Percentiles rank a stretch among this genome's conserved stretches.
These are phyloP conservation scores for Penicillium soppii DNA, from an alignment of 495 filamentous ascomycete species.

Conservation along the genomic window DNA sequence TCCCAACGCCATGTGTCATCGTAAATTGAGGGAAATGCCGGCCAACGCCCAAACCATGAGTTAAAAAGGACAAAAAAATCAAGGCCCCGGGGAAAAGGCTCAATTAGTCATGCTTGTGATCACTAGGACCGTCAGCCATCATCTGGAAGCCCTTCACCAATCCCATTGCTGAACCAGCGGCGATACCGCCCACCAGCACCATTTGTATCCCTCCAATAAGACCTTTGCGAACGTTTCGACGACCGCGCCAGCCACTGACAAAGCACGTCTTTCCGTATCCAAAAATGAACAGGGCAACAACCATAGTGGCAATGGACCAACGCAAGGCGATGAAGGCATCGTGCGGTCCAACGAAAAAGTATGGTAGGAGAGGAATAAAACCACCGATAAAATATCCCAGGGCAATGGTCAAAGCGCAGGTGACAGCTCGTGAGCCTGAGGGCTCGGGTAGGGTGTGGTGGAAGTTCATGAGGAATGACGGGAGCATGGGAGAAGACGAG, in stretches of 20 bases:
- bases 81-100: too few species aligned
- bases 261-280: slow-evolving; percentile 69
- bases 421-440: slow-evolving; percentile 50
- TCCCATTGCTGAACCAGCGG: slow-evolving; percentile 61
- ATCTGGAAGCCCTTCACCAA: slow-evolving; percentile 58
- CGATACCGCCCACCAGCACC: slow-evolving; percentile 64
- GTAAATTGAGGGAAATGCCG: neutral
- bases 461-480: slow-evolving; percentile 58
- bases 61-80: neutral
- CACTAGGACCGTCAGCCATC: slow-evolving; percentile 24
- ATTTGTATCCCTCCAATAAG: slow-evolving; percentile 57
- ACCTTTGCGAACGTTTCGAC: slow-evolving; percentile 39
- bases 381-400: slow-evolving; percentile 74
- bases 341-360: slow-evolving; percentile 62
- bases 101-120: slow-evolving; percentile 18
- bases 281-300: slow-evolving; percentile 68
- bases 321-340: slow-evolving; percentile 60
- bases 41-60: slow-evolving; percentile 10
- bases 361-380: slow-evolving; percentile 70
- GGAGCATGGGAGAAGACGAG: slow-evolving; percentile 46
- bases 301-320: slow-evolving; percentile 70
- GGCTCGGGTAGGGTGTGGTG: slow-evolving; percentile 54
- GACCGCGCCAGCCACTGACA: slow-evolving; percentile 38
- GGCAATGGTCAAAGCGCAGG: slow-evolving; percentile 65
- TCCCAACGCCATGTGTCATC: neutral